These are phyloP conservation scores for Rachicladosporium sp. DNA, from an alignment of 2,329 filamentous ascomycete species.

Conservation along the genomic window DNA sequence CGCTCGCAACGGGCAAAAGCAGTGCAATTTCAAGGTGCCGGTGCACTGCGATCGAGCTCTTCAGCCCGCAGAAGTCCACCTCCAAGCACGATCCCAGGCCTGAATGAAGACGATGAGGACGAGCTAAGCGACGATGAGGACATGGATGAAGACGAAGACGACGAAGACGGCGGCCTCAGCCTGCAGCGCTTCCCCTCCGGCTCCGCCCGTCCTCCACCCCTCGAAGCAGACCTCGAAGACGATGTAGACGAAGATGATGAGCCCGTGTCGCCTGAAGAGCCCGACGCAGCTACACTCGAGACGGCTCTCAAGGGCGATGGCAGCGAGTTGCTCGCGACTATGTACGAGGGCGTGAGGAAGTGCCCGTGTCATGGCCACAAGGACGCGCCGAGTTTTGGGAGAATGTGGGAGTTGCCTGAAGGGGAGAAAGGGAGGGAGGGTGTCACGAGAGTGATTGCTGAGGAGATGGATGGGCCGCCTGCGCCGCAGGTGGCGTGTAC, in stretches of 20 bases:
- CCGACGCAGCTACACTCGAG: conserved; percentile 14
- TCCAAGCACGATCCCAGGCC: conserved; percentile 8
- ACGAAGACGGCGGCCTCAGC: conserved; percentile 15
- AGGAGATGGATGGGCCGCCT: conserved; percentile 5
- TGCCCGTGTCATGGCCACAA: conserved; percentile 20
- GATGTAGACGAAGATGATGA: conserved; percentile 18
- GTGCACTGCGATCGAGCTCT: conserved; percentile 14
- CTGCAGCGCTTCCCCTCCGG: conserved; percentile 21
- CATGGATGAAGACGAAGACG: conserved; percentile 11
- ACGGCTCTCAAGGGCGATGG: conserved; percentile 15
- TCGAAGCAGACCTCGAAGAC: conserved; percentile 15
- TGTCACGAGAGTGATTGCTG: conserved; percentile 16
- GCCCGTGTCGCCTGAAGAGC: conserved; percentile 17
- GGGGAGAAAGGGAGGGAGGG: conserved; percentile 11
- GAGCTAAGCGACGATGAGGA: conserved; percentile 9
- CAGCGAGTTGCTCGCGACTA: conserved; percentile 13
- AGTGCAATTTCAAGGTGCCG: conserved; percentile 17
- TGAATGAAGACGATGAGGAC: conserved; percentile 12
- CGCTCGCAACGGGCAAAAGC: conserved; percentile 10
- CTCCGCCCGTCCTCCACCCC: conserved; percentile 10
- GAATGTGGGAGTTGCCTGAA: conserved; percentile 20
- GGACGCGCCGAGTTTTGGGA: conserved; percentile 15
- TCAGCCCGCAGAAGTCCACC: conserved; percentile 16
- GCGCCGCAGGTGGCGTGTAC: too few species aligned
- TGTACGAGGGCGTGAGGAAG: conserved; percentile 19